Conservation (phyloP, 169 alveolate genomes). For the Neospora caninum region DNA sequence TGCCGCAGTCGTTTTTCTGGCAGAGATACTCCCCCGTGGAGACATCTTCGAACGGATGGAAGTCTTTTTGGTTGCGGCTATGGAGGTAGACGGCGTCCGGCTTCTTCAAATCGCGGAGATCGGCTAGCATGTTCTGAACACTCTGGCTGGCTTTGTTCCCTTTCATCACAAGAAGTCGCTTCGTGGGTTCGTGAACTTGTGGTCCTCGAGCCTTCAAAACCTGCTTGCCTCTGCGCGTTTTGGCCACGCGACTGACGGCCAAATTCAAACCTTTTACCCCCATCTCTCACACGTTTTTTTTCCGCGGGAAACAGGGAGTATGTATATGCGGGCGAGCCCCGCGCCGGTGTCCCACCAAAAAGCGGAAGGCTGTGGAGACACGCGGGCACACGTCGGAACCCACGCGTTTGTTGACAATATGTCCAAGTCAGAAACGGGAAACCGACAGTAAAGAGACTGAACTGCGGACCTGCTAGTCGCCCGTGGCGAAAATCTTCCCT, state of each 20-base stretch:
- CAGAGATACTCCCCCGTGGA: constrained; percentile 47
- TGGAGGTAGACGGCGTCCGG: constrained; percentile 51
- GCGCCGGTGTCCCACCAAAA: too few relatives aligned
- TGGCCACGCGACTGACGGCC: constrained; percentile 44
- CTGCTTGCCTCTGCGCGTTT: constrained; percentile 58
- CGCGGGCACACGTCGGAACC: too few relatives aligned
- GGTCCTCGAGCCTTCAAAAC: constrained; percentile 35
- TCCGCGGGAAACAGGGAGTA: too few relatives aligned
- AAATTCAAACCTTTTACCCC: background rate
- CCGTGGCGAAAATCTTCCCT: too few relatives aligned
- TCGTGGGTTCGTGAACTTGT: constrained; percentile 23
- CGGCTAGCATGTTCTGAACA: constrained; percentile 40
- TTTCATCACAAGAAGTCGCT: constrained; percentile 39
- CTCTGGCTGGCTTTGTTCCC: constrained; percentile 24
- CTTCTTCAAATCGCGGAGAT: constrained; percentile 52
- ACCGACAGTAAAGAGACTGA: too few relatives aligned
- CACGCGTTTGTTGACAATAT: too few relatives aligned
- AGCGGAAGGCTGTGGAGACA: too few relatives aligned
- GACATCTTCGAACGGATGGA: constrained; percentile 63
- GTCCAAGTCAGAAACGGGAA: too few relatives aligned
- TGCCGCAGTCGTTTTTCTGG: constrained; percentile 63
- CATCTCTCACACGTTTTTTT: background rate
- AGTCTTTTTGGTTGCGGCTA: constrained; percentile 21
- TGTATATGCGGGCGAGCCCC: too few relatives aligned
- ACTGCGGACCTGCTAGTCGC: too few relatives aligned